Evolutionary conservation across 1,284 basidiomycete species (phyloP).

Genomic region (Moesziomyces antarcticus): DNA sequence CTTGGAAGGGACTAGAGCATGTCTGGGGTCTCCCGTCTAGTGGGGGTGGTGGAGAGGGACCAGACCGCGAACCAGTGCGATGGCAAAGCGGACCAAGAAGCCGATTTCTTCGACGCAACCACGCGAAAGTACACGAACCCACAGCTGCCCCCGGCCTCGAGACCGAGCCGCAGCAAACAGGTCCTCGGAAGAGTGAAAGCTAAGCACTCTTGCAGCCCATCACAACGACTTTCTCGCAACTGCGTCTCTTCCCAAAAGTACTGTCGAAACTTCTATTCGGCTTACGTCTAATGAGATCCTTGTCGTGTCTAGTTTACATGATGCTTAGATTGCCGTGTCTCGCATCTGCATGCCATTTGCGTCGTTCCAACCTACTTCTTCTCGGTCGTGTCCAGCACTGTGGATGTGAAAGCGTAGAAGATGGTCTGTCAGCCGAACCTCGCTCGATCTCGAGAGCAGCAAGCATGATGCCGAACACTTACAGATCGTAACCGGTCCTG

Average conservation of each 20-base stretch:
- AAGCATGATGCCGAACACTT: slow-evolving; percentile 6
- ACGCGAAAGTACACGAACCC: not conserved
- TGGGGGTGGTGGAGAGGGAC: not conserved
- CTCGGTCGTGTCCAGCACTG: slow-evolving; percentile 57
- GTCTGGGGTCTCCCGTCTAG: slow-evolving; percentile 26
- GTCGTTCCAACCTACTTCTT: slow-evolving; percentile 33
- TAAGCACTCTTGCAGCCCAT: too few relatives aligned
- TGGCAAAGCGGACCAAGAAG: slow-evolving; percentile 37
- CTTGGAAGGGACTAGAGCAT: slow-evolving; percentile 30
- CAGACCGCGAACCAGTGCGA: slow-evolving; percentile 13
- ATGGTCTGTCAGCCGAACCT: not conserved
- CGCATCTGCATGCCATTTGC: too few relatives aligned
- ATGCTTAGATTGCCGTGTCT: too few relatives aligned
- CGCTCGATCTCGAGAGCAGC: not conserved
- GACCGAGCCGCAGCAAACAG: too few relatives aligned
- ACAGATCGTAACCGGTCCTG: slow-evolving; percentile 54
- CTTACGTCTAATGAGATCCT: too few relatives aligned
- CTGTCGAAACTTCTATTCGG: too few relatives aligned
- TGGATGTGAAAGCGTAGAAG: not conserved
- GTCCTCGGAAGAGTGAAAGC: too few relatives aligned
- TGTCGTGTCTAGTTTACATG: too few relatives aligned
- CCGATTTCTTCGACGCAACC: slow-evolving; percentile 25
- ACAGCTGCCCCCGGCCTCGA: too few relatives aligned
- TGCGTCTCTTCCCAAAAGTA: too few relatives aligned
- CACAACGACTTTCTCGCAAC: too few relatives aligned